Base-by-base conservation (phyloP, 2,329 filamentous ascomycete genomes). In the Berkeleyomyces basicola region DNA sequence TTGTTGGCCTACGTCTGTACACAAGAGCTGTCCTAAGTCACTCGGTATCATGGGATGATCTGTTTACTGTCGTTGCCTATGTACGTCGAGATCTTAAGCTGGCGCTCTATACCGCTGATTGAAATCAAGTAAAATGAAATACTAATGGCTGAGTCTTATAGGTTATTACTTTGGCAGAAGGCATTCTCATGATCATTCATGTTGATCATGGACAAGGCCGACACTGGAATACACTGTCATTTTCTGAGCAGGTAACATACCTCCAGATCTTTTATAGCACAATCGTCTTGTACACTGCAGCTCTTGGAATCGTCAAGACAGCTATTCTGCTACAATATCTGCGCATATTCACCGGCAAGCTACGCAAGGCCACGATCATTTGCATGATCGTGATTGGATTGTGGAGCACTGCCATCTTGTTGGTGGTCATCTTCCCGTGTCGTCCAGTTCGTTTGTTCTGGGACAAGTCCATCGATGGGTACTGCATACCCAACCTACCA, bases 301-400 rank as follows among this genome's bases (percentile, higher is more conserved):
- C 64, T 40, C 63, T 70, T 1, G 57, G 60, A 11, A 47, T 65
- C 7, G 67, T 68, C 60, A 71, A 71, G 58, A 64, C 67, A 2
- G 67, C 69, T 4, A 69, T 71, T 61, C 51, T 70, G 44, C 64
- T 71, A 6, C 69, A 70, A 63, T 71, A 71, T 64, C 65, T 67
- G 6, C 68, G 69, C 5, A 66, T 70, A n/a, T 64, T 64, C 43
- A 64, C 63, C 2, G 63, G 63, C 0, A 58, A 47, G 44, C 43
- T 64, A 36, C 63, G 65, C 9, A 61, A 57, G 33, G 67, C 70
- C 57, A 60, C 65, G 3, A 58, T 64, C 51, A 42, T 49, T 40
- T 61, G 59, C n/a, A 43, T 65, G 16, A 39, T 61, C 7, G 23
- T 67, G 16, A 63, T 66, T 16, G 62, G 58, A 31, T 40, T 58